These are phyloP conservation scores for Aspergillus pseudotamarii DNA, from an alignment of 2,329 filamentous ascomycete genomes.

Conservation along the genomic window DNA sequence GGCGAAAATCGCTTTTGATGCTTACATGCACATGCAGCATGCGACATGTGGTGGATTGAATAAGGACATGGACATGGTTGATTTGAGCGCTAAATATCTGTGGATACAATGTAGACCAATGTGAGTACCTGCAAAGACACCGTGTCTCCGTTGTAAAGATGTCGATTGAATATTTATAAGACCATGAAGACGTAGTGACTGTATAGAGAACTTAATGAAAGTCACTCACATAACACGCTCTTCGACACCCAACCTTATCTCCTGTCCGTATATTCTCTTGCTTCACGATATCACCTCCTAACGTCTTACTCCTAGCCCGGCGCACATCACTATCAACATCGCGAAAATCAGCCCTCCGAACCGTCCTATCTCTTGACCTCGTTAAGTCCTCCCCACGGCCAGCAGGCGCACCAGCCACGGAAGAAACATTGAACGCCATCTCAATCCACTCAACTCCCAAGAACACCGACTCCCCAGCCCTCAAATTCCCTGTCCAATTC, in stretches of 20 bases:
- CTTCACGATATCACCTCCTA: not conserved
- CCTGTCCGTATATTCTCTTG: not conserved
- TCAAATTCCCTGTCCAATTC: slow-evolving; percentile 46
- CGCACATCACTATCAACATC: not conserved
- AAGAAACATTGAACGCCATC: slow-evolving; percentile 41
- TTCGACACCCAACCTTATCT: not conserved
- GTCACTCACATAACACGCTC: not conserved
- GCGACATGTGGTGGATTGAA: not conserved
- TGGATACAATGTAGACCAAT: not conserved
- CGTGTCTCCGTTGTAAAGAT: not conserved
- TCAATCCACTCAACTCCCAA: slow-evolving; percentile 48
- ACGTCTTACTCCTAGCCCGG: not conserved
- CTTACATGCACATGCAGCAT: not conserved
- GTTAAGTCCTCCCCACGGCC: not conserved
- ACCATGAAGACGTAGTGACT: not conserved
- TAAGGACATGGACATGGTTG: not conserved
- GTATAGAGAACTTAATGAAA: not conserved
- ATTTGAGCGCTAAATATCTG: not conserved
- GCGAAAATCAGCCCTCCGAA: not conserved
- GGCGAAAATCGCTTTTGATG: not conserved
- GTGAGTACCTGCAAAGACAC: not conserved
- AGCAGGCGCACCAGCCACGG: slow-evolving; percentile 1
- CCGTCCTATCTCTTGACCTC: not conserved
- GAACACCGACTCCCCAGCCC: slow-evolving; percentile 37
- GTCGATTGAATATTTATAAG: not conserved